These are phyloP conservation scores for Colletotrichum lini DNA, from an alignment of 2,329 filamentous ascomycete species.

Conservation along the genomic window DNA sequence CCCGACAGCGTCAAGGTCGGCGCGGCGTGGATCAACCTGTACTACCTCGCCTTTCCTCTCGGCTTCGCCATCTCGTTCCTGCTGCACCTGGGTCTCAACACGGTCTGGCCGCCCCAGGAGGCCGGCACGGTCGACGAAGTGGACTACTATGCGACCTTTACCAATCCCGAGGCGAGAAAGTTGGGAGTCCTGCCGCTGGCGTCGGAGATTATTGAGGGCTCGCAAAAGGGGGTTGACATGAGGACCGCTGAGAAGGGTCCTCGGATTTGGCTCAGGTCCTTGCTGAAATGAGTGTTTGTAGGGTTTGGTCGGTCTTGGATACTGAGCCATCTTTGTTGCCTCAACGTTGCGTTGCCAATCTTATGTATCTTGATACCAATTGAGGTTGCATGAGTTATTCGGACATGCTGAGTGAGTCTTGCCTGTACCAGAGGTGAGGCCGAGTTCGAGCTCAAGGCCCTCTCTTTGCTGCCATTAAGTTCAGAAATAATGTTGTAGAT, in stretches of 20 bases:
- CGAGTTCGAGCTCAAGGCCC: too few species aligned
- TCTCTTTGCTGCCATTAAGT: too few species aligned
- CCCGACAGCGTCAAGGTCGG: constrained; percentile 22
- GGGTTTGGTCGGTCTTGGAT: too few species aligned
- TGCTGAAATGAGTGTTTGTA: neutral
- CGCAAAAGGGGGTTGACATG: neutral
- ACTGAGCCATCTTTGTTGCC: too few species aligned
- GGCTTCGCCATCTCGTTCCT: constrained; percentile 37
- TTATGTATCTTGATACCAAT: neutral
- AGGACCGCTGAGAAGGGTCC: neutral
- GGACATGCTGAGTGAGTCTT: too few species aligned
- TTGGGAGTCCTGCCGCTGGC: constrained; percentile 13
- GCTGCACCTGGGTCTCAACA: constrained; percentile 33
- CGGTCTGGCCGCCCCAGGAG: constrained; percentile 31
- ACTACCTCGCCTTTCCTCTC: constrained; percentile 37
- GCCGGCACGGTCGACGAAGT: constrained; percentile 15
- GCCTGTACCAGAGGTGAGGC: too few species aligned
- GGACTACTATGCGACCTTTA: constrained; percentile 39
- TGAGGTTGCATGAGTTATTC: too few species aligned
- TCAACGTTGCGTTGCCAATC: neutral
- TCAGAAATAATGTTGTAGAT: too few species aligned
- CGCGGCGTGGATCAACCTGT: constrained; percentile 26
- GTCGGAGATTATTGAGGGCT: constrained; percentile 22
- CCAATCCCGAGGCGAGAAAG: constrained; percentile 30
- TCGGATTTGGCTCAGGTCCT: constrained; percentile 13